These are phyloP conservation scores for Pseudonitzschia multistriata DNA, from an alignment of 108 stramenopile genomes.

Conservation along the genomic window DNA sequence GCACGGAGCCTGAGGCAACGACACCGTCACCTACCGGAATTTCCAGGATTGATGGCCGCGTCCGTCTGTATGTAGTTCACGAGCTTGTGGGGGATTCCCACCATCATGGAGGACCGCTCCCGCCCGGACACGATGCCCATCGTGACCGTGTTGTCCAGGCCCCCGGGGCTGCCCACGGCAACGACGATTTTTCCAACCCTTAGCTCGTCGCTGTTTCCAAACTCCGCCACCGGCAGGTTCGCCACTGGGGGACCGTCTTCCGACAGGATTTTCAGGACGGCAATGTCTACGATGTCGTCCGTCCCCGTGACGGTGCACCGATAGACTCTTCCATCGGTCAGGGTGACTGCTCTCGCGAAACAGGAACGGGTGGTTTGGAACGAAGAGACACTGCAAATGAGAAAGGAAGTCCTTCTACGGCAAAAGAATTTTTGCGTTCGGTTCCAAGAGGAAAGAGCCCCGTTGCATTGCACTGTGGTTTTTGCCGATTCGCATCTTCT, in stretches of 20 bases:
- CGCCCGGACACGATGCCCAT: slow-evolving; percentile 84
- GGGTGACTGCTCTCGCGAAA: slow-evolving; percentile 38
- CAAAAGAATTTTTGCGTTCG: not conserved
- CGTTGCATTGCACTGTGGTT: not conserved
- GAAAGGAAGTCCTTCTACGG: not conserved
- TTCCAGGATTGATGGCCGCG: slow-evolving; percentile 69
- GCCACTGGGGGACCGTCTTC: slow-evolving; percentile 11
- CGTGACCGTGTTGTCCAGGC: slow-evolving; percentile 89
- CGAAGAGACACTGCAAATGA: not conserved
- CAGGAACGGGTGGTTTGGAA: not conserved
- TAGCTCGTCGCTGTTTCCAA: slow-evolving; percentile 76
- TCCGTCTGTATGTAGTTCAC: slow-evolving; percentile 89
- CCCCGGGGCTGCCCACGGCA: slow-evolving; percentile 83
- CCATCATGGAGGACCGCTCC: slow-evolving; percentile 76
- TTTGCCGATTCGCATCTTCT: not conserved
- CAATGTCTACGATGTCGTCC: slow-evolving; percentile 90
- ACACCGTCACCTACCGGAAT: slow-evolving; percentile 16
- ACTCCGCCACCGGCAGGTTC: slow-evolving; percentile 66
- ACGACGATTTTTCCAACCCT: slow-evolving; percentile 82
- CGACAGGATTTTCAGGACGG: slow-evolving; percentile 77
- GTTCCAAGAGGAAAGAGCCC: not conserved
- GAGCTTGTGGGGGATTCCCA: slow-evolving; percentile 84
- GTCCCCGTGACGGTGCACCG: slow-evolving; percentile 64
- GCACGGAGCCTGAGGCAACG: not conserved
- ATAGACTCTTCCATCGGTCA: slow-evolving; percentile 85